phyloP scores from a whole-genome alignment of 129 eudicot species.

The Logfia minima region DNA sequence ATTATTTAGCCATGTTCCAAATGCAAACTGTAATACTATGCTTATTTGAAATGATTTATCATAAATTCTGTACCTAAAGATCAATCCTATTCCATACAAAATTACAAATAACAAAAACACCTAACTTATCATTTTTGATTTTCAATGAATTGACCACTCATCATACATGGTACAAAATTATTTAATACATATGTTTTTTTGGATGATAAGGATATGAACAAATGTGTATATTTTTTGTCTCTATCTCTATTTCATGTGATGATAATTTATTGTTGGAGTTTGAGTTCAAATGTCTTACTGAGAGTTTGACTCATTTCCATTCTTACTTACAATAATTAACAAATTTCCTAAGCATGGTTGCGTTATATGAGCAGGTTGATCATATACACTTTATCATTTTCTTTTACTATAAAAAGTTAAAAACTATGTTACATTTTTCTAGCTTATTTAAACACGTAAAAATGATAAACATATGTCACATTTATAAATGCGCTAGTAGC shows the following conservation, averaged over 20 bases:
- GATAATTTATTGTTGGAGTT: not conserved
- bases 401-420: not conserved
- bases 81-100: constrained; percentile 4
- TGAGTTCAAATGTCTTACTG: not conserved
- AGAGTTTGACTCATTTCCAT: not conserved
- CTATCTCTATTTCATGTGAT: not conserved
- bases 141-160: constrained; percentile 7
- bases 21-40: constrained; percentile 18
- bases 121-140: constrained; percentile 6
- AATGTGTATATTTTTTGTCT: constrained; percentile 1
- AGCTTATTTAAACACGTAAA: too few species aligned
- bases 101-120: not conserved
- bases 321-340: not conserved
- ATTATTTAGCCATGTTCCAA: constrained; percentile 10
- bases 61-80: constrained; percentile 1
- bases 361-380: not conserved
- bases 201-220: constrained; percentile 5
- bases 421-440: too few species aligned
- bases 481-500: not conserved
- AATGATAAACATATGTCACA: not conserved
- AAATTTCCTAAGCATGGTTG: not conserved
- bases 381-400: not conserved
- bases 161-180: not conserved
- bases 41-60: constrained; percentile 16
- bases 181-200: not conserved